Evolutionary conservation across 352 stramenopile genomes (phyloP).

Genomic region (Pythium phragmitis): DNA sequence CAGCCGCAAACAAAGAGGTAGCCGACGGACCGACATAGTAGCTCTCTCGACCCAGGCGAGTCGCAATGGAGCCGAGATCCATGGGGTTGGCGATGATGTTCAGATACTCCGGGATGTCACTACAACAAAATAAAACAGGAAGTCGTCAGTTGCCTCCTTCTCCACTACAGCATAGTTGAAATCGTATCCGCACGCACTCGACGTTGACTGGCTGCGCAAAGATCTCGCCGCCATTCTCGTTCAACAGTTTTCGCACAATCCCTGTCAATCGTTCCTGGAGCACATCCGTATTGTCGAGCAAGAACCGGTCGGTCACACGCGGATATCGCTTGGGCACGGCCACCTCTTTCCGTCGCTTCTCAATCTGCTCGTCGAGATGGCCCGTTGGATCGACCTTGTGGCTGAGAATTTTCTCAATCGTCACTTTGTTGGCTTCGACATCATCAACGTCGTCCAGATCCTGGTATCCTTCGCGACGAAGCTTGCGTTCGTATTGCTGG

Average conservation of each 20-base stretch:
- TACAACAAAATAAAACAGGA: conserved; percentile 12
- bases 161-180: not conserved
- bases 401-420: conserved; percentile 86
- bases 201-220: conserved; percentile 80
- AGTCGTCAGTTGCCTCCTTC: not conserved
- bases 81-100: conserved; percentile 88
- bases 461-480: conserved; percentile 79
- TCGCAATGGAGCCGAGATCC: conserved; percentile 81
- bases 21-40: conserved; percentile 81
- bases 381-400: conserved; percentile 82
- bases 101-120: conserved; percentile 80
- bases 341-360: conserved; percentile 61
- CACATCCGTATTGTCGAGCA: conserved; percentile 70
- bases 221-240: conserved; percentile 81
- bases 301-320: conserved; percentile 78
- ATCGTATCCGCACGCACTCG: conserved; percentile 39
- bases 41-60: conserved; percentile 66
- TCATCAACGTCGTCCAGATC: conserved; percentile 87
- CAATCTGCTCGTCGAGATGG: conserved; percentile 83
- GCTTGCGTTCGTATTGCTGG: conserved; percentile 82
- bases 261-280: conserved; percentile 71
- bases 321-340: conserved; percentile 55
- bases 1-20: conserved; percentile 73
- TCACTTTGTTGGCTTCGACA: conserved; percentile 84
- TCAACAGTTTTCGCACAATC: conserved; percentile 80